phyloP scores from a whole-genome alignment of 176 grass and related monocot genomes.

The Pharus latifolius region DNA sequence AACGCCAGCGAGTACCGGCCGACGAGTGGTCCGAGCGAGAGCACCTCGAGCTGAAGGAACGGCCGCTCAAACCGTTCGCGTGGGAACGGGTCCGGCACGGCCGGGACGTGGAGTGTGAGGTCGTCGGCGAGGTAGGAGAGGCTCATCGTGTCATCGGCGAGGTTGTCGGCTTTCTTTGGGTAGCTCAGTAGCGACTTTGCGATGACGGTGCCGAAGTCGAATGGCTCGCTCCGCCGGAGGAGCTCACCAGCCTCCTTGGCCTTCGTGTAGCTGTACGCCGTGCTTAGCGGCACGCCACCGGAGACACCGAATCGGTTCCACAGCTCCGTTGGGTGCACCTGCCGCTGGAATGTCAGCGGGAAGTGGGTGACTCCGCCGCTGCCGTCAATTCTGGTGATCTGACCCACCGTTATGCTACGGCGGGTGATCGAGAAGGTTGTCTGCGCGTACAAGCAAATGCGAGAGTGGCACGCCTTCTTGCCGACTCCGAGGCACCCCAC shows the following conservation, averaged over 20 bases:
- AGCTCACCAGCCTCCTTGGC: conserved; percentile 31
- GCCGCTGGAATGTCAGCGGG: conserved; percentile 44
- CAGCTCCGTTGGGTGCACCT: conserved; percentile 38
- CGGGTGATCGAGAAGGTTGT: conserved; percentile 49
- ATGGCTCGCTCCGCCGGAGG: conserved; percentile 54
- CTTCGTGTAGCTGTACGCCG: conserved; percentile 53
- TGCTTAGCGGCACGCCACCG: conserved; percentile 15
- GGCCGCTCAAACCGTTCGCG: conserved; percentile 26
- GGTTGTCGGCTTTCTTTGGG: conserved; percentile 15
- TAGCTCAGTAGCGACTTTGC: conserved; percentile 85
- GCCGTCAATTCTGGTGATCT: conserved; percentile 44
- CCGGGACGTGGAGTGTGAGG: conserved; percentile 40
- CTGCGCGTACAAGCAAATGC: conserved; percentile 69
- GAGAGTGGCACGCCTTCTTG: conserved; percentile 32
- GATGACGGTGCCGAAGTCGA: conserved; percentile 44
- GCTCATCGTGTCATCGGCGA: not conserved
- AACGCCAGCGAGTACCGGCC: conserved; percentile 22
- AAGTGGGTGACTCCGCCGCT: not conserved
- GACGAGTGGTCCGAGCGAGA: conserved; percentile 49
- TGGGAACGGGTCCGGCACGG: conserved; percentile 29
- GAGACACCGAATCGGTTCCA: conserved; percentile 35
- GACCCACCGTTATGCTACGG: conserved; percentile 48
- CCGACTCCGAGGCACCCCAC: conserved; percentile 59
- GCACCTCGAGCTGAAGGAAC: conserved; percentile 64
- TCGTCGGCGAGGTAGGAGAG: conserved; percentile 50